A percentile compares a stretch with the other conserved stretches of the same genome.
Evolutionary conservation across 176 grass and related monocot genomes (phyloP).

Genomic region (Carex scoparia): DNA sequence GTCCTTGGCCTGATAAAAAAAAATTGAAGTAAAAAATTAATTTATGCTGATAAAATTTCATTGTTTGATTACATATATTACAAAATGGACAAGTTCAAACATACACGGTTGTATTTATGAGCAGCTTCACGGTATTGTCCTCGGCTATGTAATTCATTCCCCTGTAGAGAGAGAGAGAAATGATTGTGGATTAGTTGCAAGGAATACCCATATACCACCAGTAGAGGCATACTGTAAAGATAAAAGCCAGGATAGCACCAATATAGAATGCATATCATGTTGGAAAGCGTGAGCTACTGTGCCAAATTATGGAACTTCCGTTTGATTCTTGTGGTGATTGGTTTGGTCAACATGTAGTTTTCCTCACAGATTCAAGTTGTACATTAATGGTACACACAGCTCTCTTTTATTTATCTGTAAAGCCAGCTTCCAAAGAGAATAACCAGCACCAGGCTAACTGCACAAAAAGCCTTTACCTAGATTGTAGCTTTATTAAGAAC

Average conservation of each 20-base stretch:
- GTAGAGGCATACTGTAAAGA: background rate
- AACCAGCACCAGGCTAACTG: background rate
- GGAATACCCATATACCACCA: background rate
- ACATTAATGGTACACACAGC: background rate
- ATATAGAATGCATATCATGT: background rate
- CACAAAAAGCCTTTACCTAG: background rate
- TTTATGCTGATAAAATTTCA: background rate
- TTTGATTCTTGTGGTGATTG: background rate
- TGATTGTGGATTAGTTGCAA: background rate
- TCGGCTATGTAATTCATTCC: conserved; percentile 73
- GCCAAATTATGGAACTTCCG: background rate
- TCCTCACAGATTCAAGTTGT: background rate
- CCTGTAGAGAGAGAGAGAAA: conserved; percentile 30
- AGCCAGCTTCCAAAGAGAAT: conserved; percentile 8
- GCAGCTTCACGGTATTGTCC: conserved; percentile 72
- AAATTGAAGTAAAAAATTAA: conserved; percentile 11
- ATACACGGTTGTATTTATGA: conserved; percentile 82
- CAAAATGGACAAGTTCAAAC: conserved; percentile 23
- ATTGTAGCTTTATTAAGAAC: background rate
- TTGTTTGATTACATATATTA: background rate
- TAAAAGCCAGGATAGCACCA: background rate
- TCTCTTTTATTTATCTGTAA: background rate
- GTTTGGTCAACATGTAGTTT: background rate
- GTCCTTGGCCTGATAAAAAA: conserved; percentile 71
- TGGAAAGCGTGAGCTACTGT: background rate